These are phyloP conservation scores for Athelia sp. DNA, from an alignment of 1,284 basidiomycete genomes.

Conservation along the genomic window DNA sequence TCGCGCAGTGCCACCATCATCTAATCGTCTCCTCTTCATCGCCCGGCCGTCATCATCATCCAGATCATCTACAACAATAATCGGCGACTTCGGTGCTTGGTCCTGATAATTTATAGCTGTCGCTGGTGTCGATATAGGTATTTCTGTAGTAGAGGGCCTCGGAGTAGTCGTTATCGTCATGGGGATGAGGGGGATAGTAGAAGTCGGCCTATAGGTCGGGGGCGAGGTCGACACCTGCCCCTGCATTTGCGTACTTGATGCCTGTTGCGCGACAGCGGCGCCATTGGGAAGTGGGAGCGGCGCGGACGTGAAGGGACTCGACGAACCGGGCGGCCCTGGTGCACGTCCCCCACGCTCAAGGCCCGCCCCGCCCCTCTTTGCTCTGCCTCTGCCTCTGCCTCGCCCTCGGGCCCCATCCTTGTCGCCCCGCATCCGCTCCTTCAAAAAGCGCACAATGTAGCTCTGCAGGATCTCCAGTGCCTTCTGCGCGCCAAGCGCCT, in stretches of 20 bases:
- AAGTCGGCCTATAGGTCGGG: too few species aligned
- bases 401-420: conserved; percentile 33
- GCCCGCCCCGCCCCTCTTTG: conserved; percentile 19
- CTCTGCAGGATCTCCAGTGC: conserved; percentile 80
- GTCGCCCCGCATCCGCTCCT: conserved; percentile 64
- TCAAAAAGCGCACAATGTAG: conserved; percentile 81
- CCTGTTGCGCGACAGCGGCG: conserved; percentile 15
- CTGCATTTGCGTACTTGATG: background rate
- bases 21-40: conserved; percentile 45
- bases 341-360: background rate
- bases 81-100: conserved; percentile 30
- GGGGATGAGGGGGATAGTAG: too few species aligned
- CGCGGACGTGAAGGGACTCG: conserved; percentile 31
- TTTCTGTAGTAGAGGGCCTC: background rate
- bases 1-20: conserved; percentile 3
- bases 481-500: conserved; percentile 77
- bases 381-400: conserved; percentile 24
- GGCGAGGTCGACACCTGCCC: background rate
- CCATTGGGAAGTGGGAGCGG: conserved; percentile 25
- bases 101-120: conserved; percentile 23
- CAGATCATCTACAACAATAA: conserved; percentile 55
- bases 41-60: conserved; percentile 44
- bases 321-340: background rate
- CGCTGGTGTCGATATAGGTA: conserved; percentile 17
- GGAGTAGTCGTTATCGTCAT: too few species aligned